These are phyloP conservation scores for Naganishia randhawae DNA, from an alignment of 768 basidiomycete species.

Conservation along the genomic window DNA sequence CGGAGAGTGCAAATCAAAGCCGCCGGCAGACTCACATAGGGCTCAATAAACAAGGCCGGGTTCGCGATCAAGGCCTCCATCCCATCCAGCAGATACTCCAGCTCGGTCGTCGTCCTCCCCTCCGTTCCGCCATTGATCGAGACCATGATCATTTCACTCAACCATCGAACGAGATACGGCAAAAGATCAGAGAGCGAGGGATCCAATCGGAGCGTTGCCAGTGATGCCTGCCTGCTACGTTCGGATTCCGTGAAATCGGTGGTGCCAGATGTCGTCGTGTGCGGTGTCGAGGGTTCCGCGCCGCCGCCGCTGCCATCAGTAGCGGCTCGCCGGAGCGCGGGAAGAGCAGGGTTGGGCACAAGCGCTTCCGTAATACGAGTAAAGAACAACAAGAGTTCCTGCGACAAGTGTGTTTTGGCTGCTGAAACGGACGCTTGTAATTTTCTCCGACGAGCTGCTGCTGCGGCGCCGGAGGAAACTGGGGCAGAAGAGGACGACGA, in stretches of 20 bases:
- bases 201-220: constrained; percentile 82
- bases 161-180: constrained; percentile 92
- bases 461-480: not conserved
- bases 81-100: constrained; percentile 80
- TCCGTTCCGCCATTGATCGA: constrained; percentile 22
- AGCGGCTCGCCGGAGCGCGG: not conserved
- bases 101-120: constrained; percentile 59
- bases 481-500: not conserved
- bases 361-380: constrained; percentile 80
- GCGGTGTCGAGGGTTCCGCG: constrained; percentile 2
- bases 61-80: constrained; percentile 82
- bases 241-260: constrained; percentile 25
- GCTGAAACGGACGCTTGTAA: constrained; percentile 7
- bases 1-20: not conserved
- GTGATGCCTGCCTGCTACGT: constrained; percentile 66
- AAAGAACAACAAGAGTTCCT: constrained; percentile 92
- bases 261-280: constrained; percentile 18
- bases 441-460: constrained; percentile 7
- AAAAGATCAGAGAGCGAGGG: constrained; percentile 86
- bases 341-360: constrained; percentile 55
- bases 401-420: constrained; percentile 85
- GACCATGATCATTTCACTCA: constrained; percentile 64
- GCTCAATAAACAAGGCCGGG: constrained; percentile 84
- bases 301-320: not conserved
- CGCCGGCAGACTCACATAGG: constrained; percentile 68